A percentile compares a stretch with the other conserved stretches of the same genome.
These are phyloP conservation scores for Coniochaeta prunicola DNA, from an alignment of 2,329 filamentous ascomycete species.

Conservation along the genomic window DNA sequence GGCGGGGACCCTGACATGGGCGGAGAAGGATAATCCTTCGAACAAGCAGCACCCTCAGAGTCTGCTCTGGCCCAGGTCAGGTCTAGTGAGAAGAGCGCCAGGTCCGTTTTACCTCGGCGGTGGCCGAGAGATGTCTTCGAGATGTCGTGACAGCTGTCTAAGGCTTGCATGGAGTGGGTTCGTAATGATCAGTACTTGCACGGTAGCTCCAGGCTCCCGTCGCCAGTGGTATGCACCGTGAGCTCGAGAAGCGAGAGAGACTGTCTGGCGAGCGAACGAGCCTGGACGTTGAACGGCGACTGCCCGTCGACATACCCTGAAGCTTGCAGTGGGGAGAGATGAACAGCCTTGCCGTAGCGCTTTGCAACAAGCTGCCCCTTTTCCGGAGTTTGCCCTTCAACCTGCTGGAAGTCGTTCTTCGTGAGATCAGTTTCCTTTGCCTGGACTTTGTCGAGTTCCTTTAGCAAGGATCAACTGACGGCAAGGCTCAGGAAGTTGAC, in stretches of 20 bases:
- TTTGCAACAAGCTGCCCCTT: neutral
- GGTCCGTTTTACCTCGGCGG: conserved; percentile 49
- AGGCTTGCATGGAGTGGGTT: conserved; percentile 45
- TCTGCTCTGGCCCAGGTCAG: conserved; percentile 48
- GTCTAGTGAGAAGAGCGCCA: conserved; percentile 48
- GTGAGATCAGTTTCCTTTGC: neutral
- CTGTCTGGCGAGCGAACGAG: conserved; percentile 14
- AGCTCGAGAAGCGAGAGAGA: conserved; percentile 8
- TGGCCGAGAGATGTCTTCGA: conserved; percentile 44
- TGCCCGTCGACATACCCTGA: conserved; percentile 17
- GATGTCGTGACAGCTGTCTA: conserved; percentile 35
- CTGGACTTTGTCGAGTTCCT: neutral
- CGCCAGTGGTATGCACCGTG: conserved; percentile 23
- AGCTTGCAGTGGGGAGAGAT: neutral
- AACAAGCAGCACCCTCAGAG: conserved; percentile 45
- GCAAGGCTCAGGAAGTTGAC: neutral
- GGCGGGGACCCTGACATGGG: conserved; percentile 67
- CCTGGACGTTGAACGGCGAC: conserved; percentile 10
- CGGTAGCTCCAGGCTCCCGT: conserved; percentile 46
- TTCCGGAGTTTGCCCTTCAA: neutral
- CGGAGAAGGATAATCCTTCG: conserved; percentile 61
- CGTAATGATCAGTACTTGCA: conserved; percentile 23
- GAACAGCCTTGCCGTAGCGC: neutral
- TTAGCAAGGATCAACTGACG: neutral
- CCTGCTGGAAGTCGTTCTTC: neutral